Evolutionary conservation across 495 filamentous ascomycete species (phyloP).

Genomic region (Neurospora tetraspora): DNA sequence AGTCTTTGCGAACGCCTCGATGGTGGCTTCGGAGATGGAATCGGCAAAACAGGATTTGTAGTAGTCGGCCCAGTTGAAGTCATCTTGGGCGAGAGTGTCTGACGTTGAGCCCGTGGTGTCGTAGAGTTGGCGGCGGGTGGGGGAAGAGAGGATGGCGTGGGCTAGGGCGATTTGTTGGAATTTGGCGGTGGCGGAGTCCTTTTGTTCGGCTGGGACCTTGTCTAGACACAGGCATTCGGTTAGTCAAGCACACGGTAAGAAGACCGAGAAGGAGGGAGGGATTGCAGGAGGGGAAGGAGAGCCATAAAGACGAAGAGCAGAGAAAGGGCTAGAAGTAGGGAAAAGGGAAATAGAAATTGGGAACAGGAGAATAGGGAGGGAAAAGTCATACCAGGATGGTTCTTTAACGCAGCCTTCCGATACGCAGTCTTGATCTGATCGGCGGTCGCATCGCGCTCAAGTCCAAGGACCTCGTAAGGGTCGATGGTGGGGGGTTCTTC

Average conservation of each 20-base stretch:
- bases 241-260: too few species aligned
- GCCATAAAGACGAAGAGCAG: background rate
- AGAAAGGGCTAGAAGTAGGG: background rate
- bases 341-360: background rate
- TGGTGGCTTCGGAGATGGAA: constrained; percentile 53
- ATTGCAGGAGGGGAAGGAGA: too few species aligned
- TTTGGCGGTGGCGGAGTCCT: constrained; percentile 56
- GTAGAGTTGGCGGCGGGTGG: constrained; percentile 66
- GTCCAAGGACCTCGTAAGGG: constrained; percentile 73
- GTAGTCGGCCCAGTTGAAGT: constrained; percentile 85
- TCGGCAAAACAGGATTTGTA: constrained; percentile 73
- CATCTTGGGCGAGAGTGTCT: constrained; percentile 57
- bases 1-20: constrained; percentile 58
- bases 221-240: too few species aligned
- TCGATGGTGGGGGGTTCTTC: constrained; percentile 47
- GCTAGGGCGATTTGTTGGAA: constrained; percentile 92
- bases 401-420: constrained; percentile 76
- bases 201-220: constrained; percentile 56
- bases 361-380: background rate
- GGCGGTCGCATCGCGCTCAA: constrained; percentile 53
- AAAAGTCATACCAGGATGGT: constrained; percentile 69
- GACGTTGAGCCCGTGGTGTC: constrained; percentile 80
- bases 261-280: too few species aligned
- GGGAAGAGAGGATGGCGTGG: constrained; percentile 82
- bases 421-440: constrained; percentile 79